Conservation (phyloP, 2,329 filamentous ascomycete species). For the Fusarium devonianum region DNA sequence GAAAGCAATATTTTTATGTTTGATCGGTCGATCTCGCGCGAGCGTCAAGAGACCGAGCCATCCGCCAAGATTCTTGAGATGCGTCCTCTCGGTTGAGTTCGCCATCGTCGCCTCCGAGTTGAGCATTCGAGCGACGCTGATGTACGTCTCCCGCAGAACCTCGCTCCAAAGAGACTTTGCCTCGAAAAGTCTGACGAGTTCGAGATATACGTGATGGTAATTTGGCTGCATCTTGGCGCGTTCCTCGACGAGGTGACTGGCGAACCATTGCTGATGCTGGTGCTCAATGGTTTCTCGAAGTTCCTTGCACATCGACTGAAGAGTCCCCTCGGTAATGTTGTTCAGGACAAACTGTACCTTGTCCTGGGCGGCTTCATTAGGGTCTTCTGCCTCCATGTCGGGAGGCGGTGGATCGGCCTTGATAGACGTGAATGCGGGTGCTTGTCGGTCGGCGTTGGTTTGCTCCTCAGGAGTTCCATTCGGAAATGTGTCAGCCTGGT, state of each 20-base stretch:
- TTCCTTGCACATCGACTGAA: constrained; percentile 83
- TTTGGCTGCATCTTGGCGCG: constrained; percentile 97
- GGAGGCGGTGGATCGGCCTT: constrained; percentile 74
- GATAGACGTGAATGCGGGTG: constrained; percentile 79
- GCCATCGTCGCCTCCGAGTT: constrained; percentile 89
- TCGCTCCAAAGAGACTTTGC: constrained; percentile 83
- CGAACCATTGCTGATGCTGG: constrained; percentile 94
- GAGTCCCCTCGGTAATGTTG: constrained; percentile 90
- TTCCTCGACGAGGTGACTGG: constrained; percentile 91
- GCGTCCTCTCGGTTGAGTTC: constrained; percentile 82
- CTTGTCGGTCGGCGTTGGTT: constrained; percentile 63
- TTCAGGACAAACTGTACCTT: constrained; percentile 96
- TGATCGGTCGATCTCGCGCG: constrained; percentile 92
- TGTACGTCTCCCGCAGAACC: constrained; percentile 91
- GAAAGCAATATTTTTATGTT: constrained; percentile 96
- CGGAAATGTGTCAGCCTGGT: constrained; percentile 60
- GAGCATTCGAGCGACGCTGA: constrained; percentile 83
- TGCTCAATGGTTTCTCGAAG: constrained; percentile 80
- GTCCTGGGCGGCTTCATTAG: constrained; percentile 84
- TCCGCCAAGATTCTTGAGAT: constrained; percentile 90
- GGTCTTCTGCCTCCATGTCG: constrained; percentile 77
- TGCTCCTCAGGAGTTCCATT: constrained; percentile 77
- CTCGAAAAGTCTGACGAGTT: constrained; percentile 83
- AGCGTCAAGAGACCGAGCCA: constrained; percentile 96
- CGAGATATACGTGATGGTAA: constrained; percentile 91